Evolutionary conservation across 352 stramenopile species (phyloP), one percentile per base, ranked within the genome.

Genomic region (Halophytophthora batemanensis): DNA sequence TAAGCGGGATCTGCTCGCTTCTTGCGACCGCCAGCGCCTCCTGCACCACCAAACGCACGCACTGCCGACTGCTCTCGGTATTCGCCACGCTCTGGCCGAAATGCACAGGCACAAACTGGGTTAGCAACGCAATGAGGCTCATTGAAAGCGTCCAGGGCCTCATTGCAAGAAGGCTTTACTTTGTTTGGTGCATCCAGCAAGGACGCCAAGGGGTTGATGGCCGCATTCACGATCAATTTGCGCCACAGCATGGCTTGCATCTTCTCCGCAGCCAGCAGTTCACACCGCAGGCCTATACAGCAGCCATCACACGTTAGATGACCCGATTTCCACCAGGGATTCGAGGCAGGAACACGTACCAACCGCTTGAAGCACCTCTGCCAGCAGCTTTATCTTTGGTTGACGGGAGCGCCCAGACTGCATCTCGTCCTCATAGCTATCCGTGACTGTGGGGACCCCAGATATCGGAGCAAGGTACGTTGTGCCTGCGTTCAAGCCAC

Each of bases 211-310:
- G 82, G 79, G 43, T 93, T 93, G 55, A 93, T 89, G 2, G 64
- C 77, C 2, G 82, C 82, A 50, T 93, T 93, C 33, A 93, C 74
- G 58, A 93, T 82, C 29, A 90, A 60, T 41, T 93, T 93, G 15
- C 69, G 66, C 82, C 82, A 93, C 11, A 86, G 63, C 29, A 86
- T 86, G 11, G 61, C 64, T 50, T 87, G 68, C 66, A 89, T 87
- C 14, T 73, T 58, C 5, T 52, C 50, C 0, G 49, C 25, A 12
- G 65, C 50, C n/a, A 92, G 37, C 7, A 75, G 44, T 40, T 85
- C 28, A 31, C 62, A 83, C 12, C 45, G 56, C 18, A 87, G 45
- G 23, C 73, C 78, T 88, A 44, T 15, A 46, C 33, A 50, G 17
- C 41, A 21, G 1, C 40, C 2, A 28, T 12, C 18, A 18, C 29